Percentiles rank a stretch among this genome's conserved stretches.
Evolutionary conservation across 2,329 filamentous ascomycete genomes (phyloP).

Genomic region (Aureobasidium sp.): DNA sequence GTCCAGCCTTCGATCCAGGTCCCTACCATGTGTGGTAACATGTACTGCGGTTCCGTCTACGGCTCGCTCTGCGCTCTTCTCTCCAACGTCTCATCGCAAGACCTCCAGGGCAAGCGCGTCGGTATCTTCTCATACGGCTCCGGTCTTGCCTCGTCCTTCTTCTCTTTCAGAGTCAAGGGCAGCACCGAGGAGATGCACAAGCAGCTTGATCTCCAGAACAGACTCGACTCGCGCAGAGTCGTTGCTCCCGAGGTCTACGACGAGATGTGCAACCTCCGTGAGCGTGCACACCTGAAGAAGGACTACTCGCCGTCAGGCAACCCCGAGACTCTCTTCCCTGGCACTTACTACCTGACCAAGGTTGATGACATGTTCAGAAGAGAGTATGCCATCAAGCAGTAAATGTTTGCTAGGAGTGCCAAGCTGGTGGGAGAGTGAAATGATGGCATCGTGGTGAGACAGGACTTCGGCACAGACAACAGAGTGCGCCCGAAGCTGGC

Average conservation of each 20-base stretch:
- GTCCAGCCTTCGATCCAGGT: conserved; percentile 45
- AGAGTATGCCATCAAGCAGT: conserved; percentile 44
- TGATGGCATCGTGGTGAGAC: conserved; percentile 11
- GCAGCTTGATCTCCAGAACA: conserved; percentile 42
- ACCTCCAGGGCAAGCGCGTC: conserved; percentile 45
- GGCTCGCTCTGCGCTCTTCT: conserved; percentile 43
- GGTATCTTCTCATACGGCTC: conserved; percentile 48
- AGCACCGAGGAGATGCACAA: conserved; percentile 40
- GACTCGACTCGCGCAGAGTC: conserved; percentile 39
- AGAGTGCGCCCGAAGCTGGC: neutral
- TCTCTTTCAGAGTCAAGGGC: conserved; percentile 43
- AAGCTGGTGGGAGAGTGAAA: neutral
- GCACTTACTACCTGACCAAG: conserved; percentile 46
- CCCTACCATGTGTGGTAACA: conserved; percentile 49
- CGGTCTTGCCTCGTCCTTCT: conserved; percentile 45
- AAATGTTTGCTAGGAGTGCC: conserved; percentile 20
- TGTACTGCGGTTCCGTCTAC: conserved; percentile 50
- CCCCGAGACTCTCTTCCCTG: conserved; percentile 38
- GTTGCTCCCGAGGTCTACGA: conserved; percentile 45
- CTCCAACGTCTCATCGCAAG: conserved; percentile 39
- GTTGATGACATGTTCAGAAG: conserved; percentile 47
- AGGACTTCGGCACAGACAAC: neutral
- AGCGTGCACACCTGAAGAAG: conserved; percentile 46
- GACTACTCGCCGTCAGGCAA: conserved; percentile 41
- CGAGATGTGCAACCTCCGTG: conserved; percentile 47